Evolutionary conservation across 345 rosid genomes (phyloP).

Genomic region (Populus alba): DNA sequence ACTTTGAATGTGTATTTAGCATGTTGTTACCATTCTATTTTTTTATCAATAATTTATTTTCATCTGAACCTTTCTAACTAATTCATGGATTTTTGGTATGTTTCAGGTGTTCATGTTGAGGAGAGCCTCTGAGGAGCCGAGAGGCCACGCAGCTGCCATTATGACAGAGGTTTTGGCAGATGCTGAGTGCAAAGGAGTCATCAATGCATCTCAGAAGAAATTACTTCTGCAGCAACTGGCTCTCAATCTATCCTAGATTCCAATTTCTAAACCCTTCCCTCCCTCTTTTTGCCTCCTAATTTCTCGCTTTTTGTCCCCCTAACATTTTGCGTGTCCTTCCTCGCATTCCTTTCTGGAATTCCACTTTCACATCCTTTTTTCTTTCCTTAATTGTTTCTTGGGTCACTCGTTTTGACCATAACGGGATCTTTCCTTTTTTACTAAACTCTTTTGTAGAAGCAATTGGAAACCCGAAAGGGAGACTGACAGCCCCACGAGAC

Average conservation of each 20-base stretch:
- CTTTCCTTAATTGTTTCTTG: not conserved
- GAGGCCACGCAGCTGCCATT: not conserved
- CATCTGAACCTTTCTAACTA: not conserved
- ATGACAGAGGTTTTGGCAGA: not conserved
- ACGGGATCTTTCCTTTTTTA: not conserved
- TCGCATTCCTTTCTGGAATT: not conserved
- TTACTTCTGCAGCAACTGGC: not conserved
- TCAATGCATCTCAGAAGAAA: not conserved
- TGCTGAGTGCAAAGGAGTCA: not conserved
- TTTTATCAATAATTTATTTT: no score
- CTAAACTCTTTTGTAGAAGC: not conserved
- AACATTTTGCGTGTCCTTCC: not conserved
- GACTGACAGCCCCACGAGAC: not conserved
- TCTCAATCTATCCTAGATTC: not conserved
- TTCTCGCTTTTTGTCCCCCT: not conserved
- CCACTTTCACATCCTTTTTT: not conserved
- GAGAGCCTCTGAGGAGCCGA: not conserved
- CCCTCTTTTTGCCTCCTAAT: not conserved
- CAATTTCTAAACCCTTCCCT: not conserved
- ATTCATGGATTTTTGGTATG: not conserved
- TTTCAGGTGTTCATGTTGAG: conserved; percentile 1
- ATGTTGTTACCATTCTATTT: not conserved
- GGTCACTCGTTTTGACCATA: not conserved
- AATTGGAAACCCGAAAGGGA: not conserved
- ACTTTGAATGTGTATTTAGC: no score